Base-by-base conservation (phyloP, 371 early-diverging fungal species). In the Rhizomucor miehei region DNA sequence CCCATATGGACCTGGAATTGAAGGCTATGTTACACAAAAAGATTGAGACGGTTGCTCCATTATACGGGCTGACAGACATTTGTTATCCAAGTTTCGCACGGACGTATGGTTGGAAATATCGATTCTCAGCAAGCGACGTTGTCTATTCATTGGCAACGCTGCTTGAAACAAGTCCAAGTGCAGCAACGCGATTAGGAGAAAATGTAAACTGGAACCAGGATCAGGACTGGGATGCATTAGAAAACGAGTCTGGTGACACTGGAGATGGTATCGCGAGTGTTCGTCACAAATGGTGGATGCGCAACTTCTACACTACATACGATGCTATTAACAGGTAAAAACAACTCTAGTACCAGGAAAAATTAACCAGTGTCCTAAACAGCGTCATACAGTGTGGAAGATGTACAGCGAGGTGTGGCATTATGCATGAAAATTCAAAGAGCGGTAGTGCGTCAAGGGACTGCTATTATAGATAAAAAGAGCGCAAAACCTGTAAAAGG, bases 261-360 rank as follows among this genome's bases (percentile, higher is more conserved):
- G 52, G 53, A 13, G 61, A 63, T 41, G 64, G 54, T 3, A 35
- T 64, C 3, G 54, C 51, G 8, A 61, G 66, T 48, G 62, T 62
- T 3, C 60, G 73, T 24, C 60, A 62, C 23, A 59, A 56, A 6
- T 77, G 77, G 77, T 90, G 92, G 90, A 71, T 88, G 62, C 61
- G 65, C 10, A 89, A 90, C 46, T 95, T 94, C 64, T 95, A 81
- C 66, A 75, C 85, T 1, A 93, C 93, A 1, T 92, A 88, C 57
- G 97, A 96, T 65, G 88, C 95, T 3, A 68, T 93, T 13, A 78
- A 79, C 20, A 69, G 62, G 65, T 75, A 69, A 3, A 19, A 16
- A 14, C n/a, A 5, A 9, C 16, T 9, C 16, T 21, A 13, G 3
- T 16, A 36, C 9, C 10, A n/a, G 11, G 12, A 19, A 19, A 3